Evolutionary conservation across 2,329 filamentous ascomycete species (phyloP), one percentile per base, ranked within the genome.

Genomic region (Dothideomycetes sp.): DNA sequence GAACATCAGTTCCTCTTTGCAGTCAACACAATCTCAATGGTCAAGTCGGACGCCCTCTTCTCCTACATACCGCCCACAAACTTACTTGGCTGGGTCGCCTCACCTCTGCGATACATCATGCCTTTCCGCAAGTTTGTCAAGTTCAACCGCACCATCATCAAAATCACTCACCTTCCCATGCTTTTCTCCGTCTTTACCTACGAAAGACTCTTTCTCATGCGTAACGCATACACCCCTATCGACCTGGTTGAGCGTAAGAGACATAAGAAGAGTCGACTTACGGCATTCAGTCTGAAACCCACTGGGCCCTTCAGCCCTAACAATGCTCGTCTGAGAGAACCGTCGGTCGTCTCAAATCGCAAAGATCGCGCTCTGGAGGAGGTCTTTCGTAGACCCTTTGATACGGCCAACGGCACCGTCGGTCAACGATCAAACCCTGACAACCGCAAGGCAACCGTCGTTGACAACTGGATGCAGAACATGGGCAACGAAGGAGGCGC

Each of bases 11-110:
- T 94, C 57, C 64, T 95, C 2, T 95, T 96, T 55, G 89, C 89
- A 0, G 87, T 96, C 59, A 96, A 95, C 57, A 93, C 89, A 4
- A 94, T 95, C 35, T 93, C 86, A 4, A 93, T 94, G 84, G 89
- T 95, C 49, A 96, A 95, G 61, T 94, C 91, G n/a, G 89, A 96
- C 58, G 84, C 87, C 0, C 68, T 95, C 0, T 96, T 96, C 67
- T 93, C 86, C 3, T 95, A 95, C 57, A 76, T 95, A 46, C 84
- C 89, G 1, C 89, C 89, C 0, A 82, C 84, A 11, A 96, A 96
- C 56, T 82, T 95, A 20, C 74, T 95, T 47, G 88, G 85, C 1
- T 96, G 88, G 89, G 57, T 89, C 1, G 68, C 94, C 19, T 87
- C 87, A 53, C 89, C 89, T 0, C 60, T 93, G 31, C 76, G 88